phyloP scores from a whole-genome alignment of 306 rosid genomes.

The Sicyos edulis region DNA sequence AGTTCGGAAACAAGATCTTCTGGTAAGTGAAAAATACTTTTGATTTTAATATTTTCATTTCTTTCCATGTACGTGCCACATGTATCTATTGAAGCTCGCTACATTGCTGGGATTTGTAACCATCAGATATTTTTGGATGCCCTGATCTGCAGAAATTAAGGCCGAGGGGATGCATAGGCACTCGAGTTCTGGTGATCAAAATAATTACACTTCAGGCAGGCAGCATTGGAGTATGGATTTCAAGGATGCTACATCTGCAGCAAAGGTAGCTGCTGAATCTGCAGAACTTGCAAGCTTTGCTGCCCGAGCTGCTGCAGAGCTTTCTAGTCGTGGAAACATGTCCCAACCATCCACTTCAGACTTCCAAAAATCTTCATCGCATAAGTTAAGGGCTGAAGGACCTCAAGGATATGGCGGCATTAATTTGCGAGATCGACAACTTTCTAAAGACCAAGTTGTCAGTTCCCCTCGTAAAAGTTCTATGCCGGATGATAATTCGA shows the following conservation, averaged over 20 bases:
- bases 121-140: conserved; percentile 18
- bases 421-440: conserved; percentile 31
- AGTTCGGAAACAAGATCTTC: conserved; percentile 43
- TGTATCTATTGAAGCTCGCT: not conserved
- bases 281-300: conserved; percentile 90
- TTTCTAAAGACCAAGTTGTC: conserved; percentile 32
- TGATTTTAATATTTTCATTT: conserved; percentile 13
- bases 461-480: conserved; percentile 29
- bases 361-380: conserved; percentile 30
- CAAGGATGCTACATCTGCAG: conserved; percentile 93
- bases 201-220: conserved; percentile 31
- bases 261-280: conserved; percentile 95
- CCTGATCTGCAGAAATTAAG: conserved; percentile 36
- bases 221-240: conserved; percentile 67
- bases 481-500: conserved; percentile 29
- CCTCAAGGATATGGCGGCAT: conserved; percentile 26
- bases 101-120: conserved; percentile 3
- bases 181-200: conserved; percentile 40
- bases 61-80: not conserved
- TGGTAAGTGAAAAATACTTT: conserved; percentile 34
- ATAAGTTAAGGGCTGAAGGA: conserved; percentile 32
- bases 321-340: conserved; percentile 53
- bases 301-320: conserved; percentile 99
- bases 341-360: conserved; percentile 47
- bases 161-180: conserved; percentile 33